Base-by-base conservation (phyloP, 345 rosid species). In the Gossypium bickii region DNA sequence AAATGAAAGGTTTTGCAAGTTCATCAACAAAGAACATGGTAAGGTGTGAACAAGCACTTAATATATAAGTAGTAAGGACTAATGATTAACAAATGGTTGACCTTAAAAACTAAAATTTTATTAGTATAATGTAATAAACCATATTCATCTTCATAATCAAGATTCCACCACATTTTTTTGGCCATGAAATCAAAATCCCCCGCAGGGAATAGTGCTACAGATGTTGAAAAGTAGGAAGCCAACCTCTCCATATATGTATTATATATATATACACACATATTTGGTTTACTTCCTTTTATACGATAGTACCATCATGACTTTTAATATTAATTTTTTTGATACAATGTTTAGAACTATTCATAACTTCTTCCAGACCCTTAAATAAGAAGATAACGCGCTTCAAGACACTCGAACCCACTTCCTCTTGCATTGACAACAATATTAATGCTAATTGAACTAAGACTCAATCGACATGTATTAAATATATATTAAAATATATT, bases 361-460 rank as follows among this genome's bases (percentile, higher is more conserved):
- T 29, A 29, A 29, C 0, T 1, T 0, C 5, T 29, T 0, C 0
- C 0, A 29, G 0, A 29, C 1, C 6, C 0, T 29, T 29, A 29
- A 29, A 29, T 29, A 29, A 29, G 1, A 29, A 0, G 4, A 29
- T 29, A 29, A 29, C 1, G 0, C 38, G 38, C 1, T 29, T 29
- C 0, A 29, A 4, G 6, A 29, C 1, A 29, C 0, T 29, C 0
- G 0, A 29, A 29, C 6, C 0, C 5, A 29, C 5, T 1, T 29
- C 5, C 5, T 29, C 38, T 29, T 29, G 4, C 4, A 29, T 29
- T 29, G 38, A 27, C 5, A 29, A 29, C 5, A 29, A 29, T 29
- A 29, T 29, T 4, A 0, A 29, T 29, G 0, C 38, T 29, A 29
- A 3, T 4, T 29, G 0, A 29, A 29, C 5, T 29, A 29, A 29